Base-by-base conservation (phyloP, 2,329 filamentous ascomycete species). In the Colletotrichum cereale region DNA sequence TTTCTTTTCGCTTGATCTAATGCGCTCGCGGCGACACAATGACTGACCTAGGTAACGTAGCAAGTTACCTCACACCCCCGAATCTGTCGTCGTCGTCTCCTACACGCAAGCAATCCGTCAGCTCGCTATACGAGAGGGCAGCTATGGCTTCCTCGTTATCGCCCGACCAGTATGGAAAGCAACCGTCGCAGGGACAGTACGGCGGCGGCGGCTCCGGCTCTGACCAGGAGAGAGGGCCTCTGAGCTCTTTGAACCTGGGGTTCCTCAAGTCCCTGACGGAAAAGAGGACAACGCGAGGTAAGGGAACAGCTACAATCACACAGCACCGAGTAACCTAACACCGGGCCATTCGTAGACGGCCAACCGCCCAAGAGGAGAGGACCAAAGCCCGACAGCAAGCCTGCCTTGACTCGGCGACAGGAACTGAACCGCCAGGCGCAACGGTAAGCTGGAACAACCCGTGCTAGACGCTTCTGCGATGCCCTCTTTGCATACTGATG, bases 391-490 rank as follows among this genome's bases (percentile, higher is more conserved):
- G 96, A 98, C 81, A 97, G 93, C 85, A 98, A 97, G 80, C 96
- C 96, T 24, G 96, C 96, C 55, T 84, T 97, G 77, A 98, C 96
- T 26, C 89, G 96, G 73, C 90, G 96, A 74, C 96, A 98, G 80
- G 96, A 98, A 81, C 85, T 98, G 73, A 98, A 98, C 80, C 90
- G 96, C 74, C 96, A 98, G 84, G 96, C 96, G 38, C 96, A 98
- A 82, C 92, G 95, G 95, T 97, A 89, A 76, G 82, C 66, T 44
- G 44, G 26, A 42, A 50, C 18, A 6, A 21, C n/a, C 29, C 6
- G 29, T 18, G 24, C 24, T 11, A 18, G 68, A n/a, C 26, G 24
- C 26, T 29, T 42, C 44, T 21, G 34, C 38, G 36, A 29, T 16
- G 24, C 24, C 47, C 72, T 74, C 67, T 75, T 75, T 61, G 52